These are phyloP conservation scores for Aureobasidium sp. DNA, from an alignment of 2,329 filamentous ascomycete genomes.

Conservation along the genomic window DNA sequence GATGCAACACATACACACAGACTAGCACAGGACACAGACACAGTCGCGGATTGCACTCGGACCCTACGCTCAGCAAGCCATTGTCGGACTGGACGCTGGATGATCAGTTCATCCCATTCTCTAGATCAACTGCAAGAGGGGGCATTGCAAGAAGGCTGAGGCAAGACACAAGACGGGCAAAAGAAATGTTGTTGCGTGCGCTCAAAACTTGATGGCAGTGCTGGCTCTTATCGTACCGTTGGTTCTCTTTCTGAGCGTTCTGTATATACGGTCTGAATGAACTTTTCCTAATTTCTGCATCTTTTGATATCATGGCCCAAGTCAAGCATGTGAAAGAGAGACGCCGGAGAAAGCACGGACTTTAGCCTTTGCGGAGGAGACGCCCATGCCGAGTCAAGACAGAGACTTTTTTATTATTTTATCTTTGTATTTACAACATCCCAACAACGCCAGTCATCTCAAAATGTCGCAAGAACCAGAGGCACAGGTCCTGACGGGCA, in stretches of 20 bases:
- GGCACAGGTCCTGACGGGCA: constrained; percentile 23
- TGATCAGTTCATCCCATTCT: background rate
- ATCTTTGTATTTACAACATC: background rate
- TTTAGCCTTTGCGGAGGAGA: constrained; percentile 3
- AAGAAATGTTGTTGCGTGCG: constrained; percentile 1
- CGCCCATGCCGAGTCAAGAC: background rate
- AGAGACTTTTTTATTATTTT: constrained; percentile 15
- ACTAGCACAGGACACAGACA: constrained; percentile 3
- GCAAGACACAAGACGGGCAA: background rate
- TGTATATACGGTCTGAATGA: constrained; percentile 15
- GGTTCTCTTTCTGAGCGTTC: constrained; percentile 1
- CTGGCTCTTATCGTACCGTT: background rate
- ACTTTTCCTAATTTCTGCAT: background rate
- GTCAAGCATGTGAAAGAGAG: constrained; percentile 12
- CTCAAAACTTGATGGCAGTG: constrained; percentile 4
- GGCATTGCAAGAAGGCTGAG: background rate
- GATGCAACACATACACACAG: constrained; percentile 5
- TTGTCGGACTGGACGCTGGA: background rate
- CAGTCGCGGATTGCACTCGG: constrained; percentile 3
- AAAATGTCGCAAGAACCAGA: constrained; percentile 28
- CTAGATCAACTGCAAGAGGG: background rate
- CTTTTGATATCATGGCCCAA: no score
- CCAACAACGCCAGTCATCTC: background rate
- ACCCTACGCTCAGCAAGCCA: constrained; percentile 4
- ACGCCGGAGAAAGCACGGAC: constrained; percentile 13